Base-by-base conservation (phyloP, 2,329 filamentous ascomycete genomes). In the Biscogniauxia mediterranea region DNA sequence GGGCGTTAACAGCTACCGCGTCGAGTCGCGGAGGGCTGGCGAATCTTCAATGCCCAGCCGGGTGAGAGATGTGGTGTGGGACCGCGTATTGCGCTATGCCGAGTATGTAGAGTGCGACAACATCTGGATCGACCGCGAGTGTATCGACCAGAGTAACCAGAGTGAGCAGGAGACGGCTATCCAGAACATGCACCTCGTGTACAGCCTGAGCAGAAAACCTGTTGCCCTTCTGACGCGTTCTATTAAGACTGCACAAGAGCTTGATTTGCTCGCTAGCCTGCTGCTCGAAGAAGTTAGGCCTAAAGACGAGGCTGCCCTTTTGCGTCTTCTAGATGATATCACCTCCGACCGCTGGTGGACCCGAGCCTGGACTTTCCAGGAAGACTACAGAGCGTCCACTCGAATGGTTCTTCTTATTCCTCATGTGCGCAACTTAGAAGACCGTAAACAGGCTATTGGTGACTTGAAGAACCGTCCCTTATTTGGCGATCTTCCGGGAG, bases 161-260 rank as follows among this genome's bases (percentile, higher is more conserved):
- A 64, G 62, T 15, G 68, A 69, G 55, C 66, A 72, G 56, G 67
- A 70, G 52, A 62, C 63, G 9, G 70, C 69, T 32, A 71, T 73
- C 42, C 70, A 73, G 55, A 72, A 68, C 54, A 73, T 73, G 70
- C 70, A 73, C 59, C 54, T 72, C 38, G 70, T 73, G 56, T 73
- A 73, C 59, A 66, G 62, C 54, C 64, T 70, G 55, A 70, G 69
- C 60, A 55, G 58, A 55, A 60, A 54, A 32, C 69, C 70, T 23
- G 60, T 73, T 23, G 70, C 70, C 54, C 69, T 73, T 46, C 68
- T 73, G 28, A 70, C 70, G 51, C 66, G 65, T 51, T 46, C 59
- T 15, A 67, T 73, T 32, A 59, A 66, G 23, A 69, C 69, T 6
- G 56, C 51, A 2, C 61, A 67, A 38, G 67, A 71, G 61, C 66